Evolutionary conservation across 2,329 filamentous ascomycete genomes (phyloP).

Genomic region (Peltaster fructicola): DNA sequence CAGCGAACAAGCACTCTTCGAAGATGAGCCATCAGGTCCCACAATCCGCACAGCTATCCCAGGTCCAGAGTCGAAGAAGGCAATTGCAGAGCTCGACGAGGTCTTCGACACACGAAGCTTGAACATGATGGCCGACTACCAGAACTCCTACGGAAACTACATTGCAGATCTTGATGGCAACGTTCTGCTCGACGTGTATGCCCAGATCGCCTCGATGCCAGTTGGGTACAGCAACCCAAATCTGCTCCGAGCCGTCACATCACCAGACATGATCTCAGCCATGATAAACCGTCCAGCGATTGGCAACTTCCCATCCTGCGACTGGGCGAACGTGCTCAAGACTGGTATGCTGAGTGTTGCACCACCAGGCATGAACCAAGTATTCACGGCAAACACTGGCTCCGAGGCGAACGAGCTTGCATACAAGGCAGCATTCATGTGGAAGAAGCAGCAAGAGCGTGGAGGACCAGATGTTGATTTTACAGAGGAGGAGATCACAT

Average conservation of each 20-base stretch:
- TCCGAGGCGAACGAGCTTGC: constrained; percentile 89
- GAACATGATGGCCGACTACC: constrained; percentile 68
- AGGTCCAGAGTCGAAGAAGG: constrained; percentile 54
- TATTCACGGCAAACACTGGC: constrained; percentile 78
- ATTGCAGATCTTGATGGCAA: constrained; percentile 57
- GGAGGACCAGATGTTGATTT: constrained; percentile 65
- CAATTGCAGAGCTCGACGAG: constrained; percentile 51
- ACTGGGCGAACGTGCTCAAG: constrained; percentile 67
- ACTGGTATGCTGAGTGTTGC: constrained; percentile 67
- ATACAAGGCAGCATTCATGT: constrained; percentile 94
- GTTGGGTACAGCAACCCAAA: constrained; percentile 82
- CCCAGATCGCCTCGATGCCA: constrained; percentile 84
- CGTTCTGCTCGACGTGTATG: constrained; percentile 59
- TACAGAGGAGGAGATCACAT: constrained; percentile 54
- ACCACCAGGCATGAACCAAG: constrained; percentile 67
- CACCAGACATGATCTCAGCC: constrained; percentile 60
- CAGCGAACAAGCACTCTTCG: constrained; percentile 22
- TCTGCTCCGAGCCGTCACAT: constrained; percentile 51
- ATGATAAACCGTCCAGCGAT: constrained; percentile 79
- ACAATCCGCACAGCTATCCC: constrained; percentile 45
- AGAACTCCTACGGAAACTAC: constrained; percentile 63
- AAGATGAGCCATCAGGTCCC: constrained; percentile 40
- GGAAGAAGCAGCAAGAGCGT: constrained; percentile 62
- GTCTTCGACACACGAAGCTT: constrained; percentile 75
- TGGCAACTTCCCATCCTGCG: constrained; percentile 74